A percentile compares a stretch with the other conserved stretches of the same genome.
Evolutionary conservation across 2,329 filamentous ascomycete species (phyloP).

Genomic region (Kalmusia sp.): DNA sequence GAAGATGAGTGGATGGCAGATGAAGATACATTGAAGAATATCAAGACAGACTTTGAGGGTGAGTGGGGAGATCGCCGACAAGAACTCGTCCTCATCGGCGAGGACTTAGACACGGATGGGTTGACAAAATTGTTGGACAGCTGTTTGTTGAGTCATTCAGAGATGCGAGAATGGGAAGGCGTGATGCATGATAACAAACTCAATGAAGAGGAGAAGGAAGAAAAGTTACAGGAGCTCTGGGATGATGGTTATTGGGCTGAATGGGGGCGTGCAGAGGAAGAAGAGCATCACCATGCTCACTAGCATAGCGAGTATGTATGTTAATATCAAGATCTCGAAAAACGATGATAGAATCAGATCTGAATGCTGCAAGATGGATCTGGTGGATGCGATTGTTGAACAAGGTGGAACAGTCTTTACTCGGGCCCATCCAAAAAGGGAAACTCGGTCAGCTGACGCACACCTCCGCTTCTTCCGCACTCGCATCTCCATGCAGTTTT

Average conservation of each 20-base stretch:
- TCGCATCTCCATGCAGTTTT: too few species aligned
- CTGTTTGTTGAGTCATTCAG: slow-evolving; percentile 67
- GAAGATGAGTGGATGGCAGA: slow-evolving; percentile 60
- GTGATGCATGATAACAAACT: slow-evolving; percentile 42
- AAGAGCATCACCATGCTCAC: slow-evolving; percentile 27
- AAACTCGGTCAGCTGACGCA: too few species aligned
- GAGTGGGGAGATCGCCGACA: slow-evolving; percentile 74
- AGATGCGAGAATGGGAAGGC: slow-evolving; percentile 55
- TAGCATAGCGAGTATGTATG: not conserved
- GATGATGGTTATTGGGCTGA: slow-evolving; percentile 67
- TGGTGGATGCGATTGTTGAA: not conserved
- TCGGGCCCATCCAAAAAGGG: too few species aligned
- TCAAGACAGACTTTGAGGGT: slow-evolving; percentile 58
- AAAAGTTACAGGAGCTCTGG: slow-evolving; percentile 59
- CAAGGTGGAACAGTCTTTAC: too few species aligned
- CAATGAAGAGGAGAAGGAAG: slow-evolving; percentile 50
- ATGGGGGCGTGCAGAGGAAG: slow-evolving; percentile 49
- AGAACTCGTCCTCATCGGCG: slow-evolving; percentile 77
- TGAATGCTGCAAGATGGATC: not conserved
- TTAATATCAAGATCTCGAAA: too few species aligned
- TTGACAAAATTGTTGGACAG: slow-evolving; percentile 64
- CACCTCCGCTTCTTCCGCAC: too few species aligned
- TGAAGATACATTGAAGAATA: slow-evolving; percentile 55
- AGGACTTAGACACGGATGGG: slow-evolving; percentile 62
- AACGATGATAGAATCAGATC: not conserved